phyloP scores from a whole-genome alignment of 345 rosid species.

The Pistacia integerrima region DNA sequence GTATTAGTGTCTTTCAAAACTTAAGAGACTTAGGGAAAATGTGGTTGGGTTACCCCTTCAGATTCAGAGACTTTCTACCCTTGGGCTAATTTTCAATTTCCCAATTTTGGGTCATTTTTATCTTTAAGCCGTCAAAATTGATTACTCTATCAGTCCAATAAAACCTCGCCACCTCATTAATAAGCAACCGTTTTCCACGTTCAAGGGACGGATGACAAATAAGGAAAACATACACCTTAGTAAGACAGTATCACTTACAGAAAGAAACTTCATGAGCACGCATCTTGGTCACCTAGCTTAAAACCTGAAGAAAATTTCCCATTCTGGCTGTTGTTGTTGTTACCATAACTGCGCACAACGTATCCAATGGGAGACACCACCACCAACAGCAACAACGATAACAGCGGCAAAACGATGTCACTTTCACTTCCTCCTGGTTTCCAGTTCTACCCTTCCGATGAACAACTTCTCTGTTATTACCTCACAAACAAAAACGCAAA shows the following conservation, averaged over 20 bases:
- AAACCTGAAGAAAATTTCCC: not conserved
- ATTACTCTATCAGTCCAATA: not conserved
- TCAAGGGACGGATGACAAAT: not conserved
- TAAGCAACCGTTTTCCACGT: not conserved
- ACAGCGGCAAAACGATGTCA: slow-evolving; percentile 6
- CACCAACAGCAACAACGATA: not conserved
- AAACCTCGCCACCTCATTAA: slow-evolving; percentile 5
- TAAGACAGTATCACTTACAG: not conserved
- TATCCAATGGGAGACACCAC: slow-evolving; percentile 4
- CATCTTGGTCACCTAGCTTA: not conserved
- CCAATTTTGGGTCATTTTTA: not conserved
- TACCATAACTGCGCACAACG: not conserved
- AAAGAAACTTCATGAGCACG: slow-evolving; percentile 24
- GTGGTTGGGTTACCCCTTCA: too few relatives aligned
- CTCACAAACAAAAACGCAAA: slow-evolving; percentile 39
- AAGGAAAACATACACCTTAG: slow-evolving; percentile 14
- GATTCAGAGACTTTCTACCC: too few relatives aligned
- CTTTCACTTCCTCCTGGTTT: slow-evolving; percentile 41
- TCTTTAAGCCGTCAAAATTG: not conserved
- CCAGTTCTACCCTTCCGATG: slow-evolving; percentile 52
- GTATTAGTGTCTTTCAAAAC: too few relatives aligned
- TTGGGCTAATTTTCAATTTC: too few relatives aligned
- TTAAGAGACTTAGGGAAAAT: too few relatives aligned
- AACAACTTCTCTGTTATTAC: slow-evolving; percentile 42
- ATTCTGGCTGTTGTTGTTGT: not conserved